phyloP scores from a whole-genome alignment of 208 protist genomes.

The Trypanosoma rangeli region DNA sequence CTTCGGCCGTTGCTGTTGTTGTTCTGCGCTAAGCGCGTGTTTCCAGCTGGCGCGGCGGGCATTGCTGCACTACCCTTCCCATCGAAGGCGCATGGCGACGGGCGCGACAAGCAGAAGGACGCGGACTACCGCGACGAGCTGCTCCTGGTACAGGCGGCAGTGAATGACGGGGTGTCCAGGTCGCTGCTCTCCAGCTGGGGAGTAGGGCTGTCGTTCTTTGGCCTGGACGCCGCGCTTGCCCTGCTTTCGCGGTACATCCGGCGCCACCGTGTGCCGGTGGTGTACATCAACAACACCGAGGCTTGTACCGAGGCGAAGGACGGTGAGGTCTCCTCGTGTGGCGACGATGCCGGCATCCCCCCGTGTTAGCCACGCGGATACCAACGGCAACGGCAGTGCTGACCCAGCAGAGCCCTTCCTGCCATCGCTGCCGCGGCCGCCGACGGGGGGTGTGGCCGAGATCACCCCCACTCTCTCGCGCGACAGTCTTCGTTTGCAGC shows the following conservation, averaged over 20 bases:
- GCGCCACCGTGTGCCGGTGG: conserved; percentile 62
- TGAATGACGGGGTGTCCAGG: conserved; percentile 33
- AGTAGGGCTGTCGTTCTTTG: conserved; percentile 49
- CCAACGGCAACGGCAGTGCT: background rate
- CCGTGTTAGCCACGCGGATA: background rate
- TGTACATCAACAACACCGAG: conserved; percentile 46
- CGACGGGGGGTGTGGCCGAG: conserved; percentile 19
- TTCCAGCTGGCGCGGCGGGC: conserved; percentile 25
- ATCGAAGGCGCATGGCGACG: conserved; percentile 20
- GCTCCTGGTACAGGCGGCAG: conserved; percentile 21
- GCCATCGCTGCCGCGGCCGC: conserved; percentile 1
- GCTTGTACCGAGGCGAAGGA: background rate
- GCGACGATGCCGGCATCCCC: background rate
- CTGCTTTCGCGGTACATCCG: conserved; percentile 57
- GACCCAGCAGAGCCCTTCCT: background rate
- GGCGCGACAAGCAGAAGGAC: conserved; percentile 3
- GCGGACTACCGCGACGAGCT: conserved; percentile 15
- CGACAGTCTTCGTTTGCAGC: conserved; percentile 66
- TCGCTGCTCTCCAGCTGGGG: conserved; percentile 59
- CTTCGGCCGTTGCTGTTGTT: conserved; percentile 71
- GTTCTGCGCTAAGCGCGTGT: conserved; percentile 43
- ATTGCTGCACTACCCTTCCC: conserved; percentile 29
- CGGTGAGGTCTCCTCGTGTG: conserved; percentile 19
- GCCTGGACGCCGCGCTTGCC: conserved; percentile 51
- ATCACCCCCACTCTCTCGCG: conserved; percentile 38